These are phyloP conservation scores for Suillus bovinus DNA, from an alignment of 768 basidiomycete species.

Conservation along the genomic window DNA sequence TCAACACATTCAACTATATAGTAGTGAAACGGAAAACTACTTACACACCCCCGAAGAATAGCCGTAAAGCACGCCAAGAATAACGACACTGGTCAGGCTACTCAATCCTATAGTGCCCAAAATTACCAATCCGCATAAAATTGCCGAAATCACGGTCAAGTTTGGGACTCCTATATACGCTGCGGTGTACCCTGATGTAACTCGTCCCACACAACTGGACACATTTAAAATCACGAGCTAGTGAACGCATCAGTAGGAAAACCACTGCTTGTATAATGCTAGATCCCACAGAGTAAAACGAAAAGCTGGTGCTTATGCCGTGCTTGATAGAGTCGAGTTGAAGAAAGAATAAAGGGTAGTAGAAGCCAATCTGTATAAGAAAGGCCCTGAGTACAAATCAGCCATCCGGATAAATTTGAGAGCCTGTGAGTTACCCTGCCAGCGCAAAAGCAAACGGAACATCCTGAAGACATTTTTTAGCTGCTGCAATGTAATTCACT, in stretches of 20 bases:
- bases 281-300: not conserved
- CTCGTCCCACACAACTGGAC: not conserved
- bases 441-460: not conserved
- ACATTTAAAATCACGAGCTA: constrained; percentile 1
- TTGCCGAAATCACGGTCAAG: not conserved
- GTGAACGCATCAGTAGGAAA: not conserved
- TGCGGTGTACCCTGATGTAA: not conserved
- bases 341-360: not conserved
- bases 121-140: not conserved
- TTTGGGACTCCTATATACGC: not conserved
- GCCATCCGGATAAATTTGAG: not conserved
- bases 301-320: not conserved
- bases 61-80: not conserved
- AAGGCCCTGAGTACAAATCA: not conserved
- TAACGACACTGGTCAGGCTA: not conserved
- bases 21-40: not conserved
- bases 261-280: not conserved
- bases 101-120: not conserved
- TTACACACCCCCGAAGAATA: not conserved
- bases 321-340: not conserved
- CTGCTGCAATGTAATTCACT: not conserved
- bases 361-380: not conserved
- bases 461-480: not conserved
- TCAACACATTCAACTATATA: not conserved
- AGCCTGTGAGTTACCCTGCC: not conserved